Evolutionary conservation across 2,329 filamentous ascomycete genomes (phyloP), one percentile per base, ranked within the genome.

Genomic region (Fusarium chlamydosporum): DNA sequence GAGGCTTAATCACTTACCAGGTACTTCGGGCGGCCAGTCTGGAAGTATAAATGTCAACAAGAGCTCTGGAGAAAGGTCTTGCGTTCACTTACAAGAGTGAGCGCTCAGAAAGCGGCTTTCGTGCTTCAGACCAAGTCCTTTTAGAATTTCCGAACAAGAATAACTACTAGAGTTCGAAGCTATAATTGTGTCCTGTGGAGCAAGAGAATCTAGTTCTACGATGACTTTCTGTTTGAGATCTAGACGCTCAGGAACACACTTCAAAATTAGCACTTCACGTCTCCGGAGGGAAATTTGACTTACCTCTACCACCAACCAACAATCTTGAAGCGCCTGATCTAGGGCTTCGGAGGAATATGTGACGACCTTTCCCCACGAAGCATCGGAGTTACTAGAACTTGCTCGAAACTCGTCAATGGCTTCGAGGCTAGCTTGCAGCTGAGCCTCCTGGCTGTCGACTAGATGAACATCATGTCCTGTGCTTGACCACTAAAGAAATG

Each of bases 81-180:
- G 0, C 1, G 4, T 27, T 2, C 27, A 77, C 79, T 71, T 73
- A 79, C 80, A 83, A 35, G 78, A 82, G 68, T 84, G 82, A 6
- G 79, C 77, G 56, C 82, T 84, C 27, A 83, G 65, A 18, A 84
- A 68, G 3, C 82, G 74, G 0, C 72, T 67, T 8, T 70, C 71
- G 13, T 80, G 72, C 29, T 75, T 77, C 11, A 83, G 46, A 0
- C 65, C 64, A 23, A 83, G 54, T 0, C 75, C 76, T 2, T 80
- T 71, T 1, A 82, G 61, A n/a, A 84, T 82, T 50, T 83, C 81
- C 0, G 75, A 74, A 20, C 80, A 82, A 8, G 78, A 77, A 64
- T 82, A 83, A 51, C 82, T 83, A 59, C 82, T 83, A 1, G 82
- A 84, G 53, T 84, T 84, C 0, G 81, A 82, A 0, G 80, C 82